Evolutionary conservation across 257 asterid species (phyloP).

Genomic region (Asclepias syriaca): DNA sequence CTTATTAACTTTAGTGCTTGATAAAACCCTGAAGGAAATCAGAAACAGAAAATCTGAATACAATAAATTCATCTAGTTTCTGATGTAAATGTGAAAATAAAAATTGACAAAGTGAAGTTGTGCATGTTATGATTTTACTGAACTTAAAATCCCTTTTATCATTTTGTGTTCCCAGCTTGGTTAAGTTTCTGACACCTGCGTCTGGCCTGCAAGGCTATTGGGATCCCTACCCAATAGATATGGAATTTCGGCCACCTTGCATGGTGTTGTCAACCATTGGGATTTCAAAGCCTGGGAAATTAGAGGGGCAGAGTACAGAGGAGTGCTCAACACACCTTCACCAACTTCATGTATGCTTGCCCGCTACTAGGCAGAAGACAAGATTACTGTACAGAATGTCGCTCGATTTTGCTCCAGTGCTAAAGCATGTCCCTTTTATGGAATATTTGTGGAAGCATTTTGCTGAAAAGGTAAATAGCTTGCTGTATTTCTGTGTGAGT

Average conservation of each 20-base stretch:
- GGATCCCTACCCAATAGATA: constrained; percentile 97
- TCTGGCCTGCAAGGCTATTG: constrained; percentile 89
- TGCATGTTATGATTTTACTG: neutral
- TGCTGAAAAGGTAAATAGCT: constrained; percentile 63
- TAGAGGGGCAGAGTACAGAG: constrained; percentile 71
- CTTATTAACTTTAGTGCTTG: neutral
- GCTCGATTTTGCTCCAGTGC: constrained; percentile 86
- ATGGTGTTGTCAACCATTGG: constrained; percentile 89
- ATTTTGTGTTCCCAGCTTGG: constrained; percentile 60
- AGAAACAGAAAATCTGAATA: neutral
- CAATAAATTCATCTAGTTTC: neutral
- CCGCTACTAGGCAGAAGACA: constrained; percentile 80
- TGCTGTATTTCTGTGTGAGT: neutral
- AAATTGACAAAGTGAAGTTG: neutral
- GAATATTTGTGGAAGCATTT: constrained; percentile 81
- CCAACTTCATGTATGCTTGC: constrained; percentile 91
- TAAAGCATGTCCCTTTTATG: constrained; percentile 80
- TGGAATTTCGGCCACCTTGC: constrained; percentile 95
- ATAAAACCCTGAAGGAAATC: neutral
- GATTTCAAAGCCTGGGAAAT: constrained; percentile 83
- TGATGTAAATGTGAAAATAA: neutral
- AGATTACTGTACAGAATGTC: constrained; percentile 93
- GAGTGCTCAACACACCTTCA: constrained; percentile 92
- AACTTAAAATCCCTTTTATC: constrained; percentile 3
- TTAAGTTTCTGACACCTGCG: constrained; percentile 78